Percentiles rank a stretch among this genome's conserved stretches.
phyloP scores from a whole-genome alignment of 306 rosid species.

The Gleditsia sinensis region DNA sequence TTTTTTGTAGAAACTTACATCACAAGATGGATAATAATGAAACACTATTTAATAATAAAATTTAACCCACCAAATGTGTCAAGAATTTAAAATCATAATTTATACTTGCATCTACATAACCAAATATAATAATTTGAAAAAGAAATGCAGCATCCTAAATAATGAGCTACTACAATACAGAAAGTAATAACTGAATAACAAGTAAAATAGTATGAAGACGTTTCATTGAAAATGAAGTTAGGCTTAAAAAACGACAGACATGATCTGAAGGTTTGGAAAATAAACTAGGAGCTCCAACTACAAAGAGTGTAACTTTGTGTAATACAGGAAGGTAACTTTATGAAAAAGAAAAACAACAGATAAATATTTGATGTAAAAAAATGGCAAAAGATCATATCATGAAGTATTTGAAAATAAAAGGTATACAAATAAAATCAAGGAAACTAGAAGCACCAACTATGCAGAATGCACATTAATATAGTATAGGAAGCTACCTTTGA shows the following conservation, averaged over 20 bases:
- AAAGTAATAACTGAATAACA: conserved; percentile 17
- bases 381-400: neutral
- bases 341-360: neutral
- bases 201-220: conserved; percentile 2
- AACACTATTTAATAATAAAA: too few species aligned
- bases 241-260: neutral
- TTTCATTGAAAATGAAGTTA: neutral
- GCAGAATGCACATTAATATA: conserved; percentile 6
- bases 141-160: neutral
- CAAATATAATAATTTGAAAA: conserved; percentile 14
- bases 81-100: too few species aligned
- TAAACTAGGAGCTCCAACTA: neutral
- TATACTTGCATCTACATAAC: conserved; percentile 75
- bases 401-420: neutral
- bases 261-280: neutral
- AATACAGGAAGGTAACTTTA: neutral
- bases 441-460: neutral
- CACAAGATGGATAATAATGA: too few species aligned
- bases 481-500: conserved; percentile 56
- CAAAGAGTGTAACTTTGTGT: too few species aligned
- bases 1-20: too few species aligned
- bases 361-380: neutral
- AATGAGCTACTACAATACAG: conserved; percentile 24
- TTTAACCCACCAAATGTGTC: too few species aligned
- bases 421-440: conserved; percentile 5